phyloP scores from a whole-genome alignment of 345 rosid genomes.

The Boechera divaricarpa region DNA sequence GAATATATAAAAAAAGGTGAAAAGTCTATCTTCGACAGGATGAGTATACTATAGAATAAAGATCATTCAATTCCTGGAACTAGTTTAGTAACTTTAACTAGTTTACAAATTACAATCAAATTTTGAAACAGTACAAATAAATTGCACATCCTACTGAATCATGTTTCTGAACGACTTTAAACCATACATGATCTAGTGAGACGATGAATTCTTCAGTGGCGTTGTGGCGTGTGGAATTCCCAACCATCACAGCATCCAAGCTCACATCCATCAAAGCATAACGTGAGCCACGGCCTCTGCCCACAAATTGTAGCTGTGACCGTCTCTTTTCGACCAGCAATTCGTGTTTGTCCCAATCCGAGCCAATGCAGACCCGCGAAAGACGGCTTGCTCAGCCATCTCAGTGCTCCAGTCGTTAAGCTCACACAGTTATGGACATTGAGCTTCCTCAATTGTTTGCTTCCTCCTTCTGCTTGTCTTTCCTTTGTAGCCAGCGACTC shows the following conservation, averaged over 20 bases:
- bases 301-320: constrained; percentile 35
- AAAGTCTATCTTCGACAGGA: background rate
- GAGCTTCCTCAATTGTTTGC: constrained; percentile 55
- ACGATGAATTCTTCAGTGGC: constrained; percentile 23
- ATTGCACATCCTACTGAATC: constrained; percentile 19
- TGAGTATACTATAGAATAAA: background rate
- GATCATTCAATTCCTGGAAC: background rate
- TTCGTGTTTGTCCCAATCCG: constrained; percentile 53
- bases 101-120: constrained; percentile 13
- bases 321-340: constrained; percentile 44
- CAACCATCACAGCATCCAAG: constrained; percentile 75
- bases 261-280: constrained; percentile 72
- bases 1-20: background rate
- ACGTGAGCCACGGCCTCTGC: constrained; percentile 64
- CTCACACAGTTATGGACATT: constrained; percentile 64
- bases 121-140: background rate
- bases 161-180: constrained; percentile 2
- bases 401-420: constrained; percentile 49
- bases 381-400: constrained; percentile 52
- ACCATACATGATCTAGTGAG: constrained; percentile 17
- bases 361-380: constrained; percentile 66
- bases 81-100: background rate
- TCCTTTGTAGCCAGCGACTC: constrained; percentile 53
- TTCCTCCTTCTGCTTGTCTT: constrained; percentile 42
- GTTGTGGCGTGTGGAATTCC: constrained; percentile 56